These are phyloP conservation scores for Stagonosporopsis cucurbitacearum DNA, from an alignment of 2,329 filamentous ascomycete genomes.

Conservation along the genomic window DNA sequence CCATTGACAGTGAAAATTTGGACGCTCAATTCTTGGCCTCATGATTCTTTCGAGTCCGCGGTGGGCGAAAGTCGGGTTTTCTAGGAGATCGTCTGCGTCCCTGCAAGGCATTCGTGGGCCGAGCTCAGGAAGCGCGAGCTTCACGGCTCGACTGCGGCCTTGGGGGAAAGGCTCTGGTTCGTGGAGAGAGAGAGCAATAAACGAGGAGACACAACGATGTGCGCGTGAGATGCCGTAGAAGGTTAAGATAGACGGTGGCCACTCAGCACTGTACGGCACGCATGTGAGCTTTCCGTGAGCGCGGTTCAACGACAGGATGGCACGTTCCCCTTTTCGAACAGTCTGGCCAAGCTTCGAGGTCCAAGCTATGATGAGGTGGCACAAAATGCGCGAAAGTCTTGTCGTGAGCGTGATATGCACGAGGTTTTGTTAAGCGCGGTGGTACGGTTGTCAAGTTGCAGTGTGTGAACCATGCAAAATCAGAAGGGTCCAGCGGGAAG, in stretches of 20 bases:
- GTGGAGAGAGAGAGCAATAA: background rate
- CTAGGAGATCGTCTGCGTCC: constrained; percentile 9
- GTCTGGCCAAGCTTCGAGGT: constrained; percentile 12
- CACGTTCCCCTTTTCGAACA: constrained; percentile 4
- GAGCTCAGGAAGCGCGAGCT: background rate
- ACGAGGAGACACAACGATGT: background rate
- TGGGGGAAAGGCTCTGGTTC: background rate
- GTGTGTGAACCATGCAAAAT: background rate
- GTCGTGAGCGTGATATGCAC: constrained; percentile 2
- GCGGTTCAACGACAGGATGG: constrained; percentile 7
- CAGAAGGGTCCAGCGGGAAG: background rate
- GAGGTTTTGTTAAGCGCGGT: background rate
- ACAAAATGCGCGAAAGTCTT: constrained; percentile 8
- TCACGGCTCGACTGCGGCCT: background rate
- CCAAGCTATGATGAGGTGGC: background rate
- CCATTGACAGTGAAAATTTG: constrained; percentile 15
- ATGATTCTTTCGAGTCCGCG: background rate
- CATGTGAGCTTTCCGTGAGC: constrained; percentile 3
- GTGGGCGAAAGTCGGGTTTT: constrained; percentile 5
- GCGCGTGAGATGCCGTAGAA: background rate
- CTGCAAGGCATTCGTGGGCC: constrained; percentile 7
- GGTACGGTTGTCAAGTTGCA: background rate
- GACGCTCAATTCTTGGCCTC: constrained; percentile 13
- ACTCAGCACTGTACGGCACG: background rate
- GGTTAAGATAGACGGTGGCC: background rate